Evolutionary conservation across 2,329 filamentous ascomycete species (phyloP), one percentile per base, ranked within the genome.

Genomic region (Sclerotinia borealis): DNA sequence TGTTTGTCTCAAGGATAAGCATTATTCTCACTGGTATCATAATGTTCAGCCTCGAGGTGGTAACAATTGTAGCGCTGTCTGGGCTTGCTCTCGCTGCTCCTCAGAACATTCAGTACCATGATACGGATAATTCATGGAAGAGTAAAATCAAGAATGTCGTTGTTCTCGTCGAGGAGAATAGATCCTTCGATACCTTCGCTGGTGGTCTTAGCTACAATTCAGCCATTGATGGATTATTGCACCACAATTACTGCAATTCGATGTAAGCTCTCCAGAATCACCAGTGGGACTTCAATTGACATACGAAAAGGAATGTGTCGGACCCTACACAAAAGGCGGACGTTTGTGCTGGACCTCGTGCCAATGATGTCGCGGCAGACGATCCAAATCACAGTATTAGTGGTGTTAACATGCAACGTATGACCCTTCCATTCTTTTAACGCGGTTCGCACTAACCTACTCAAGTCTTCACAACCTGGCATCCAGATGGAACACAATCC

Each of bases 81-180:
- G 63, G 68, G 34, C 45, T 68, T 49, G 66, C 61, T n/a, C 59
- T 71, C 22, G 69, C 70, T 36, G 61, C 50, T 41, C 64, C 64
- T 25, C 65, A 64, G 47, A 56, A 49, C 11, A 64, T 59, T 31
- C 64, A 64, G 52, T 67, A 47, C 55, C 66, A 69, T 10, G 65
- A 63, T 19, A 19, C 60, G 7, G 59, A 61, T 27, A 10, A 45
- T 41, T 59, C 60, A 45, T 72, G 70, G 69, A 75, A 73, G 62
- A 69, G 66, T 43, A 77, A 77, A 63, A 81, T 81, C 71, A 80
- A 80, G 71, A 78, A 79, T 67, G 78, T 80, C 7, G 79, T 81
- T 52, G 76, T 80, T 31, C 71, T 81, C 22, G 78, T 80, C 11
- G 73, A 78, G 68, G 77, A 78, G 62, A 78, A 78, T 65, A 71